These are phyloP conservation scores for Elsinoe perseae DNA, from an alignment of 2,329 filamentous ascomycete genomes.

Conservation along the genomic window DNA sequence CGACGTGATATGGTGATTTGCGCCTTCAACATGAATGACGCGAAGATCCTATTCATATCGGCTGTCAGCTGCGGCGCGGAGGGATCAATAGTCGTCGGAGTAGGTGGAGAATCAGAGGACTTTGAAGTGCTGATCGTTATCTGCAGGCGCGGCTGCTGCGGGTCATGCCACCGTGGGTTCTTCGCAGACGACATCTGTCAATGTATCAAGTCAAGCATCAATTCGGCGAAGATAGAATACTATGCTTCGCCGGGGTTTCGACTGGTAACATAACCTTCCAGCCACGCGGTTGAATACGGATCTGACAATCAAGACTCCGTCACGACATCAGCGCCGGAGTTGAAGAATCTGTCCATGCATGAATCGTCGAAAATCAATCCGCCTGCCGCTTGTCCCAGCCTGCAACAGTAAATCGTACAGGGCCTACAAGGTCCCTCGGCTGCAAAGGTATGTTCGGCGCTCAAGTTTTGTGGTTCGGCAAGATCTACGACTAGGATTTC, in stretches of 20 bases:
- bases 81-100: slow-evolving; percentile 1
- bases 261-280: no score
- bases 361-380: neutral
- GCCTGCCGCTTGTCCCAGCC: neutral
- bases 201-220: no score
- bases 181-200: no score
- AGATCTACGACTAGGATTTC: neutral
- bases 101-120: neutral
- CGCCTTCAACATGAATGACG: neutral
- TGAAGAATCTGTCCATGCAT: neutral
- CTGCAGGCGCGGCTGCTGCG: neutral
- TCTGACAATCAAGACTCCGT: neutral
- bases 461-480: neutral
- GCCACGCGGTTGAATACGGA: neutral
- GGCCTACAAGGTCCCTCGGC: neutral
- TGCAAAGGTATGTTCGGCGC: neutral
- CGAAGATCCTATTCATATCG: slow-evolving; percentile 4
- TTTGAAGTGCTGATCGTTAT: slow-evolving; percentile 4
- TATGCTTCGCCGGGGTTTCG: no score
- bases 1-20: neutral
- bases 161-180: no score
- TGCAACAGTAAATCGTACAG: neutral
- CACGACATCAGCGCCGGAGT: neutral
- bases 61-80: neutral
- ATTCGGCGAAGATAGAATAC: no score